Evolutionary conservation across 176 grass and related monocot genomes (phyloP).

Genomic region (Avena eriantha): DNA sequence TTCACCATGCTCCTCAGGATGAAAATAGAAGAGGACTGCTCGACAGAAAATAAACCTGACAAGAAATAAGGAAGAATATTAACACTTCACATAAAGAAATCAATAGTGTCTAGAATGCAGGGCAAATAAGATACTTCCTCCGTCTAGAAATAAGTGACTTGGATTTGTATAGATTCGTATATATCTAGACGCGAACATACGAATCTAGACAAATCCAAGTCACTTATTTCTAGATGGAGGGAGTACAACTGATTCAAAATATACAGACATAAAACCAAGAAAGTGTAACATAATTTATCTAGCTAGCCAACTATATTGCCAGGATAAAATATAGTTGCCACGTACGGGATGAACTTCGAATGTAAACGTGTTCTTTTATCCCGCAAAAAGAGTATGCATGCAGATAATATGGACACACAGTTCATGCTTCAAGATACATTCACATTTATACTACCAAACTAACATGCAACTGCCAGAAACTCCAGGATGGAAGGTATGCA

Average conservation of each 20-base stretch:
- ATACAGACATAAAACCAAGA: neutral
- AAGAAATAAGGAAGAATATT: constrained; percentile 11
- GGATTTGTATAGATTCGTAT: too few species aligned
- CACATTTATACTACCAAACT: neutral
- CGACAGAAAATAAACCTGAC: constrained; percentile 99
- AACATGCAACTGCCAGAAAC: constrained; percentile 10
- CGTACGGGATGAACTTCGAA: neutral
- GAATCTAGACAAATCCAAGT: neutral
- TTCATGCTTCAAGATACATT: neutral
- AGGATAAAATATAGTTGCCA: neutral
- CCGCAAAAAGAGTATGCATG: neutral
- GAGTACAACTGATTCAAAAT: neutral
- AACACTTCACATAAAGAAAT: neutral
- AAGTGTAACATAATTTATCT: constrained; percentile 21
- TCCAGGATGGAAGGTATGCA: neutral
- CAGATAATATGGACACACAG: neutral
- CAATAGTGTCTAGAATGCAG: neutral
- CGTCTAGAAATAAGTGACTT: too few species aligned
- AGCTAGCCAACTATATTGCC: constrained; percentile 5
- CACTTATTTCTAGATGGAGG: too few species aligned
- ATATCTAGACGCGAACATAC: too few species aligned
- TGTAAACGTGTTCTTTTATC: neutral
- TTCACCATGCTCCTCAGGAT: constrained; percentile 37
- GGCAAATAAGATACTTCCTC: neutral
- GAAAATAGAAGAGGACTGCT: constrained; percentile 73